Evolutionary conservation across 257 asterid genomes (phyloP).

Genomic region (Przewalskia tangutica): DNA sequence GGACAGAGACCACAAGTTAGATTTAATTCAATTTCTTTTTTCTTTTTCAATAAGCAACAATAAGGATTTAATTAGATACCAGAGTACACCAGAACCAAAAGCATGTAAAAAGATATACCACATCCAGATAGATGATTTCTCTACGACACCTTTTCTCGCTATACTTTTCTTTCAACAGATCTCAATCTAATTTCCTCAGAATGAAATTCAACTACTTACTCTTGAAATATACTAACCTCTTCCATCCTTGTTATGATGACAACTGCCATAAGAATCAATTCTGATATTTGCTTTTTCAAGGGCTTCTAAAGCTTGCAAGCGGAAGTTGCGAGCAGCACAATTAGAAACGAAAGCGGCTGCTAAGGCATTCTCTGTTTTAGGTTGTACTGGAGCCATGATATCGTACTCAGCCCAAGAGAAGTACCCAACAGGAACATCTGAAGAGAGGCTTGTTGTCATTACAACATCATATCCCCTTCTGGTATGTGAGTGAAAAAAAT

Average conservation of each 20-base stretch:
- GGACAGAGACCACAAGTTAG: neutral
- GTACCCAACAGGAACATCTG: conserved; percentile 99
- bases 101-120: neutral
- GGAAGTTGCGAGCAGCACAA: conserved; percentile 87
- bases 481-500: conserved; percentile 1
- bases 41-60: neutral
- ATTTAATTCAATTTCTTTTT: neutral
- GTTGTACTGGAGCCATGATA: conserved; percentile 86
- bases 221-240: conserved; percentile 37
- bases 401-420: conserved; percentile 98
- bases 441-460: conserved; percentile 97
- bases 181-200: neutral
- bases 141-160: neutral
- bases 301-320: conserved; percentile 73
- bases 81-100: neutral
- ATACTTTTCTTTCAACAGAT: neutral
- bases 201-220: neutral
- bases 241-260: conserved; percentile 76
- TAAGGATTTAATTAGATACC: neutral
- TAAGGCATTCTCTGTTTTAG: conserved; percentile 60
- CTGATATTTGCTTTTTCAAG: conserved; percentile 64
- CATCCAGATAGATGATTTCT: neutral
- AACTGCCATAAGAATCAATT: conserved; percentile 88
- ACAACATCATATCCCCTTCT: conserved; percentile 75
- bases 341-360: conserved; percentile 99